phyloP scores from a whole-genome alignment of 176 grass and related monocot species.

The Juncus inflexus region DNA sequence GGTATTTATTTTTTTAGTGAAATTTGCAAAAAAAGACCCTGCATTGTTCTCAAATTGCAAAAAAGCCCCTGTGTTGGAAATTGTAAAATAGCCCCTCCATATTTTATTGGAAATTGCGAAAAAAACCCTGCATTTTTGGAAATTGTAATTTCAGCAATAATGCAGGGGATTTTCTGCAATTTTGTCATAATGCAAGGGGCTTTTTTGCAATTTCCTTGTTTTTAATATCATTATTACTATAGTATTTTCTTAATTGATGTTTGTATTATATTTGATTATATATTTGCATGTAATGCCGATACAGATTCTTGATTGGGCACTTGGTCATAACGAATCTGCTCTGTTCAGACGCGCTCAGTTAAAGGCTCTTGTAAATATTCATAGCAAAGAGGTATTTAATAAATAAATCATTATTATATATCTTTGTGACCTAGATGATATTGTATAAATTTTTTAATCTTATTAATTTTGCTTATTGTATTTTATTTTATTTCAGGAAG shows the following conservation, averaged over 20 bases:
- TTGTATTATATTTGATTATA: constrained; percentile 19
- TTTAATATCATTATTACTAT: constrained; percentile 10
- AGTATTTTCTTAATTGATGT: constrained; percentile 15
- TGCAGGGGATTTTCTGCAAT: not conserved
- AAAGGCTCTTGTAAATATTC: constrained; percentile 96
- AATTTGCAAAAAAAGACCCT: too few relatives aligned
- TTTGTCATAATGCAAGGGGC: too few relatives aligned
- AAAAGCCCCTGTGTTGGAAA: too few relatives aligned
- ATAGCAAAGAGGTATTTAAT: constrained; percentile 89
- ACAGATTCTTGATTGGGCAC: constrained; percentile 91
- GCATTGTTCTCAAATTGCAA: too few relatives aligned
- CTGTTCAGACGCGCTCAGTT: constrained; percentile 98
- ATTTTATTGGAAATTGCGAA: too few relatives aligned
- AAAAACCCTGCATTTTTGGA: not conserved
- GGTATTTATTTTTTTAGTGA: constrained; percentile 38
- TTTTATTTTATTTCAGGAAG: constrained; percentile 60
- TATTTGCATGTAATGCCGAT: constrained; percentile 6
- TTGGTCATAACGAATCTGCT: constrained; percentile 99
- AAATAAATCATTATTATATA: not conserved
- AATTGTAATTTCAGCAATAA: constrained; percentile 23
- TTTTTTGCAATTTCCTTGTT: too few relatives aligned
- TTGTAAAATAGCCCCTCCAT: too few relatives aligned
- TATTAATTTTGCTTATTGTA: constrained; percentile 22
- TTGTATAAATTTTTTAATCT: not conserved
- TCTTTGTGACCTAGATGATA: not conserved